A percentile compares a stretch with the other conserved stretches of the same genome.
These are phyloP conservation scores for Plasmodium vinckei DNA, from an alignment of 169 alveolate genomes.

Conservation along the genomic window DNA sequence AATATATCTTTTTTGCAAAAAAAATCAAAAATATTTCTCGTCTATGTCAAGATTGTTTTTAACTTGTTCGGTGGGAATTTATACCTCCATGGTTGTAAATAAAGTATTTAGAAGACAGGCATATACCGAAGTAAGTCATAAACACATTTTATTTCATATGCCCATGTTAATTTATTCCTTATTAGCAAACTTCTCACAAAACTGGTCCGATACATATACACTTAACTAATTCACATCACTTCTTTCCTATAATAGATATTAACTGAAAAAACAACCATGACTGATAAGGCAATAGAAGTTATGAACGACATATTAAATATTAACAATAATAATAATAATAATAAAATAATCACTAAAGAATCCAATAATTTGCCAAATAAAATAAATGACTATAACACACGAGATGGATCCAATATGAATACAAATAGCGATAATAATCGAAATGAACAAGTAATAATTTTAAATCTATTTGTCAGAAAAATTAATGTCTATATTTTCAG, in stretches of 20 bases:
- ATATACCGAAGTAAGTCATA: constrained; percentile 38
- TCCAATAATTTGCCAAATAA: constrained; percentile 2
- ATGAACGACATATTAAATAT: constrained; percentile 49
- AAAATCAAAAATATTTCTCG: constrained; percentile 18
- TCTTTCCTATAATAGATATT: constrained; percentile 23
- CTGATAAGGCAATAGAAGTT: constrained; percentile 64
- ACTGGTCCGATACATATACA: background rate
- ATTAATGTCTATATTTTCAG: background rate
- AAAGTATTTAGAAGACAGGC: constrained; percentile 67
- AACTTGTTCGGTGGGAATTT: constrained; percentile 59
- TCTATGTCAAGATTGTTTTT: constrained; percentile 57
- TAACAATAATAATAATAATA: constrained; percentile 26
- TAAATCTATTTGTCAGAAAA: background rate
- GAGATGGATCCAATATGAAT: constrained; percentile 3
- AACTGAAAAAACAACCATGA: constrained; percentile 54
- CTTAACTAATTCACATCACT: background rate
- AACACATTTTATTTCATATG: background rate
- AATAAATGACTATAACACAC: constrained; percentile 1
- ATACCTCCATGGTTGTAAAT: constrained; percentile 62
- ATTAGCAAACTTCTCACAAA: background rate
- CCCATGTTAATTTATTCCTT: background rate
- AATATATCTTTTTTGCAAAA: constrained; percentile 51
- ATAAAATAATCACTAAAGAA: constrained; percentile 3
- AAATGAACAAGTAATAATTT: constrained; percentile 19
- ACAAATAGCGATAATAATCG: constrained; percentile 3